These are phyloP conservation scores for Wilcoxina mikolae DNA, from an alignment of 495 filamentous ascomycete species.

Conservation along the genomic window DNA sequence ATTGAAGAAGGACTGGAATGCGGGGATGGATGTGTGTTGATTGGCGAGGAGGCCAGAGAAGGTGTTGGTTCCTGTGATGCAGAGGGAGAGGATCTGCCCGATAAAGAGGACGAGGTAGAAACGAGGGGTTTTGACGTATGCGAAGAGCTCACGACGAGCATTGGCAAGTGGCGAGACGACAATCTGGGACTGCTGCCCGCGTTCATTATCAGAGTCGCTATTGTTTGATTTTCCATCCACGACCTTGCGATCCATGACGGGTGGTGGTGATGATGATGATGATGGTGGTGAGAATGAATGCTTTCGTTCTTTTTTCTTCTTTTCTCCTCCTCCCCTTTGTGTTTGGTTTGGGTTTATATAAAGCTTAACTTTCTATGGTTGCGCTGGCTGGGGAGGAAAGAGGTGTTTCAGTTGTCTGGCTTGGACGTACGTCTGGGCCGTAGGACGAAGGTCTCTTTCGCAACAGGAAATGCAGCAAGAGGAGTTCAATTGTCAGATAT, in stretches of 20 bases:
- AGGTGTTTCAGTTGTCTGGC: background rate
- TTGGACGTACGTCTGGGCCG: background rate
- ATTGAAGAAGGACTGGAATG: constrained; percentile 91
- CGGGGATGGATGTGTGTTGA: constrained; percentile 69
- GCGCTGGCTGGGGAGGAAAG: background rate
- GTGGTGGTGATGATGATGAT: background rate
- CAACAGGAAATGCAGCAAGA: constrained; percentile 8
- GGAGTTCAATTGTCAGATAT: constrained; percentile 23
- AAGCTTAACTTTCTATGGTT: background rate
- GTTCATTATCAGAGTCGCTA: background rate
- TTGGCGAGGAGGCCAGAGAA: constrained; percentile 60
- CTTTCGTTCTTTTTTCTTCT: background rate
- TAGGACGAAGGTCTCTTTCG: background rate
- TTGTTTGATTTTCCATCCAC: background rate
- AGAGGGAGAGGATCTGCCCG: constrained; percentile 74
- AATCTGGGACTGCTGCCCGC: background rate
- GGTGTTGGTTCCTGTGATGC: constrained; percentile 80
- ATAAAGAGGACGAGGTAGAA: constrained; percentile 73
- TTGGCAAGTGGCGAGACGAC: background rate
- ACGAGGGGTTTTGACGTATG: constrained; percentile 66
- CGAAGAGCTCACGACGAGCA: constrained; percentile 34
- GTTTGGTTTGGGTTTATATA: background rate
- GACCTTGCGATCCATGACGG: background rate
- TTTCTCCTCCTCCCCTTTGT: background rate
- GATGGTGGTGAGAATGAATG: background rate